Evolutionary conservation across 2,329 filamentous ascomycete genomes (phyloP), one percentile per base, ranked within the genome.

Genomic region (Ceratocystis variospora): DNA sequence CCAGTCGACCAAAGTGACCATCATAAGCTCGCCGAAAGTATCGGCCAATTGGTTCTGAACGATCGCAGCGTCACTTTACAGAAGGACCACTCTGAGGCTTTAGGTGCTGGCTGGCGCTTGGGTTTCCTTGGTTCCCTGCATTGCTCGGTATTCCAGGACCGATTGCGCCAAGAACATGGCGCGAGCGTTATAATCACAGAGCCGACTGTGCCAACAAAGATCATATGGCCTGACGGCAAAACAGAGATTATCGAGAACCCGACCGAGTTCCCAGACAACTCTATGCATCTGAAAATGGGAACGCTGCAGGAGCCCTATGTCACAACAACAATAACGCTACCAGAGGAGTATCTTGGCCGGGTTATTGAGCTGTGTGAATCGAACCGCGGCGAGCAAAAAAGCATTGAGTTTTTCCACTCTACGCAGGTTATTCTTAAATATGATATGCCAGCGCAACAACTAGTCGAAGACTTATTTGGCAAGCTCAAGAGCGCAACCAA

Each of bases 111-210:
- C 1, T 99, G 94, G 87, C 86, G 94, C 59, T 78, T 99, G 10
- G 94, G 94, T 0, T 99, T 99, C 73, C 77, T 99, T 2, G 94
- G 94, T n/a, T 97, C 92, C 12, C 79, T 99, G 61, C 94, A 99
- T 75, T 97, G 94, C 77, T 97, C 92, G n/a, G 94, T 99, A 3
- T 99, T 99, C 71, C 92, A 99, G 76, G 94, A 99, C 75, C 88
- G 94, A 0, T 78, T 99, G 64, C 86, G 90, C 55, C 91, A 96
- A 75, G 94, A 99, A 75, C 92, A 99, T 72, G 94, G 93, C 4
- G 88, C 89, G 2, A 94, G 86, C 72, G 91, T 99, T 73, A 96
- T 99, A 76, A 94, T 99, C 73, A 99, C 94, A 0, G 93, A 96
- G 46, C 94, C 94, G 0, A 93, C 90, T 0, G 94, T 99, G 12